A percentile compares a stretch with the other conserved stretches of the same genome.
Evolutionary conservation across 306 rosid genomes (phyloP).

Genomic region (Phaseolus lunatus): DNA sequence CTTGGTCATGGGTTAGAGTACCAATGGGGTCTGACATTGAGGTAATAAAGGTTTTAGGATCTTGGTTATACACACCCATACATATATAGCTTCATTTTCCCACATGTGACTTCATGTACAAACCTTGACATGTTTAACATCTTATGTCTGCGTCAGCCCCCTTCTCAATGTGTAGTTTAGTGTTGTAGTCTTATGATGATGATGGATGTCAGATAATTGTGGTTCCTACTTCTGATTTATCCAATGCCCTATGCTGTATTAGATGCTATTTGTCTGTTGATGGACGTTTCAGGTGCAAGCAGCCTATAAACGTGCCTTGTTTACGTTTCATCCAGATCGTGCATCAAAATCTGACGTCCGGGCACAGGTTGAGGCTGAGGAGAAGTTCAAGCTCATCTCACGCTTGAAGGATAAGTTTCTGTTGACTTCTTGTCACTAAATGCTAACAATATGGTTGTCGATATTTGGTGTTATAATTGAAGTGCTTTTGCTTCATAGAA

Average conservation of each 20-base stretch:
- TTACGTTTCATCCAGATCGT: constrained; percentile 90
- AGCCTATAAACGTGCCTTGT: constrained; percentile 81
- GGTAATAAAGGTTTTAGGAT: no score
- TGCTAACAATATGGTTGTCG: constrained; percentile 28
- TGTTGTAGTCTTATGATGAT: neutral
- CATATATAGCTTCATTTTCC: constrained; percentile 3
- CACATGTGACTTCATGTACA: neutral
- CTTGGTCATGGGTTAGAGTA: no score
- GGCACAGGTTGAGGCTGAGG: constrained; percentile 89
- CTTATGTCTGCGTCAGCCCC: neutral
- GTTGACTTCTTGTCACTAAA: constrained; percentile 49
- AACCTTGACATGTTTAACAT: neutral
- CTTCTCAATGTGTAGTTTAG: constrained; percentile 23
- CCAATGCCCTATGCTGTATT: neutral
- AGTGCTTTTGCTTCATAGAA: constrained; percentile 14
- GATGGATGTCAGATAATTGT: constrained; percentile 1
- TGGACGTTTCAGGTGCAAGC: constrained; percentile 73
- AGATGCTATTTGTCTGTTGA: constrained; percentile 30
- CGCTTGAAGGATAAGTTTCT: constrained; percentile 77
- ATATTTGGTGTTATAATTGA: constrained; percentile 14
- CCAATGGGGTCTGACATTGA: no score
- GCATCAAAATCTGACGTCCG: constrained; percentile 77
- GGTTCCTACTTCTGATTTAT: neutral
- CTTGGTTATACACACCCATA: no score
- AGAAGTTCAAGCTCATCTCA: constrained; percentile 84